phyloP scores from a whole-genome alignment of 1,284 basidiomycete genomes.

The Cutaneotrichosporon dermatis region DNA sequence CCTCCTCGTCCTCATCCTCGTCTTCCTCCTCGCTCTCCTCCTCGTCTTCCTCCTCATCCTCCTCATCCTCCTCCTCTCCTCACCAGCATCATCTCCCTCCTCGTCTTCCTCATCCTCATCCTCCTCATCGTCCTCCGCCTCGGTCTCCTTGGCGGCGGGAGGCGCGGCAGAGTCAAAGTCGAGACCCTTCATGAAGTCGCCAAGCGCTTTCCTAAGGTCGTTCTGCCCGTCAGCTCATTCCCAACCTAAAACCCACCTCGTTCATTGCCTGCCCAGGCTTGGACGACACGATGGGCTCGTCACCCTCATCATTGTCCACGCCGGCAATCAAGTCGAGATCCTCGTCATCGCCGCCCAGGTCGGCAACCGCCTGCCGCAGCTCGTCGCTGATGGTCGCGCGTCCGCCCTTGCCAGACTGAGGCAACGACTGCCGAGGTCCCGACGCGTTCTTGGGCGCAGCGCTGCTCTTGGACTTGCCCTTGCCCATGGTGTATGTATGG shows the following conservation, averaged over 20 bases:
- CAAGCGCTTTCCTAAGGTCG: constrained; percentile 56
- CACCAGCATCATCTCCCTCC: constrained; percentile 31
- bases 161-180: constrained; percentile 44
- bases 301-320: constrained; percentile 49
- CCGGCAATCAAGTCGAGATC: constrained; percentile 54
- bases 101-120: constrained; percentile 22
- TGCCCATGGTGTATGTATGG: constrained; percentile 9
- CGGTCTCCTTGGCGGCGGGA: not conserved
- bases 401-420: not conserved
- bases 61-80: constrained; percentile 11
- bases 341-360: constrained; percentile 56
- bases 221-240: constrained; percentile 32
- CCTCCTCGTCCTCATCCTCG: constrained; percentile 33
- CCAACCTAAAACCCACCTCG: constrained; percentile 29
- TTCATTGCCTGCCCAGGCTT: constrained; percentile 23
- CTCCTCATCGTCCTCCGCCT: constrained; percentile 1
- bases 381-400: constrained; percentile 25
- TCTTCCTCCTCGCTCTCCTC: constrained; percentile 42
- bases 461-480: constrained; percentile 9
- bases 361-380: constrained; percentile 49
- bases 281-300: constrained; percentile 20
- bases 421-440: not conserved
- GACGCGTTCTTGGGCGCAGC: not conserved
- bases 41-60: constrained; percentile 27
- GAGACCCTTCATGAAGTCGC: constrained; percentile 59